phyloP scores from a whole-genome alignment of 805 yeast genomes.

The Hanseniaspora vineae region DNA sequence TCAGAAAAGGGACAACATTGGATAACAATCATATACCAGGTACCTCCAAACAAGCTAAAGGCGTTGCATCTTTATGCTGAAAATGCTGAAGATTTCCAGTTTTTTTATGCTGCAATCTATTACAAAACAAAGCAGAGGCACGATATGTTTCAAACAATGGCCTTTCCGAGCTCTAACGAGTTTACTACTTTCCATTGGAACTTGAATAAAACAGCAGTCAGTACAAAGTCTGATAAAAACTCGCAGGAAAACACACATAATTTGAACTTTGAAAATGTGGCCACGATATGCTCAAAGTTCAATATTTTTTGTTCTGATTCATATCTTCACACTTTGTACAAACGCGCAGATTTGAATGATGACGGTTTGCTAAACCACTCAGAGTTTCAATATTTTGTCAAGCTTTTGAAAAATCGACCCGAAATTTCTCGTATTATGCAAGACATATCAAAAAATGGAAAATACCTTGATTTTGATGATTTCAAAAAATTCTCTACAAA shows the following conservation, averaged over 20 bases:
- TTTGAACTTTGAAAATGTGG: constrained; percentile 53
- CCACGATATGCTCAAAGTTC: constrained; percentile 48
- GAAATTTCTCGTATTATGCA: constrained; percentile 48
- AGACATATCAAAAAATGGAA: constrained; percentile 13
- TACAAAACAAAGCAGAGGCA: constrained; percentile 44
- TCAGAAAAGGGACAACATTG: constrained; percentile 53
- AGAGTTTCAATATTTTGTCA: constrained; percentile 68
- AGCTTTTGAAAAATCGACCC: constrained; percentile 45
- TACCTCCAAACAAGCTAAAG: constrained; percentile 49
- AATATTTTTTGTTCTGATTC: constrained; percentile 59
- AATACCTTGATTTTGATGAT: constrained; percentile 16
- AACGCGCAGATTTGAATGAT: constrained; percentile 35
- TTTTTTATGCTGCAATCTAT: constrained; percentile 41
- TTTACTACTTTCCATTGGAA: constrained; percentile 57
- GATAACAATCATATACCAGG: constrained; percentile 69
- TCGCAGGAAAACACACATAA: constrained; percentile 42
- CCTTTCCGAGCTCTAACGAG: constrained; percentile 43
- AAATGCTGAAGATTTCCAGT: constrained; percentile 35
- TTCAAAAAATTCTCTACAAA: constrained; percentile 33
- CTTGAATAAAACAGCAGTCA: background rate
- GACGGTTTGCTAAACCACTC: constrained; percentile 48
- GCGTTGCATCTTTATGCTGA: constrained; percentile 69
- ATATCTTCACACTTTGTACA: constrained; percentile 38
- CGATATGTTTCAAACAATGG: constrained; percentile 48
- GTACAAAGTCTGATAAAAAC: constrained; percentile 19